These are phyloP conservation scores for Alternaria atra DNA, from an alignment of 2,329 filamentous ascomycete species.

Conservation along the genomic window DNA sequence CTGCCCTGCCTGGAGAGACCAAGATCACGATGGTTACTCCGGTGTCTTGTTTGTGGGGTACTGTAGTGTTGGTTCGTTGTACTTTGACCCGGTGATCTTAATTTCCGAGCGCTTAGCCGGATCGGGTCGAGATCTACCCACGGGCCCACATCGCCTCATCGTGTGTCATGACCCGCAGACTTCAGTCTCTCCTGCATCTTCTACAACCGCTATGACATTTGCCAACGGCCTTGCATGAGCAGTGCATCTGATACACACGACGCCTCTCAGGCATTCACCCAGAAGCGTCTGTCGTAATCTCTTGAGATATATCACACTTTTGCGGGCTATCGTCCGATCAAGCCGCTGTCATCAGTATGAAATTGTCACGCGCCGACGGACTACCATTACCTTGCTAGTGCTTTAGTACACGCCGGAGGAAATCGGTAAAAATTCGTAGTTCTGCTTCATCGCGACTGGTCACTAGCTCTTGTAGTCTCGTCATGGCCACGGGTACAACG, in stretches of 20 bases:
- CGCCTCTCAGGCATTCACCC: too few species aligned
- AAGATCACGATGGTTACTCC: background rate
- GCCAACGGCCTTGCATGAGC: background rate
- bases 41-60: constrained; percentile 6
- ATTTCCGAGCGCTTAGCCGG: background rate
- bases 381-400: background rate
- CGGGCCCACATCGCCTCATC: constrained; percentile 1
- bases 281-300: too few species aligned
- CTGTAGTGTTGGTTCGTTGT: background rate
- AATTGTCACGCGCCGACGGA: background rate
- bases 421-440: background rate
- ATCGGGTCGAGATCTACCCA: constrained; percentile 1
- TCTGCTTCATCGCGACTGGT: background rate
- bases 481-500: background rate
- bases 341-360: background rate
- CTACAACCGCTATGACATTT: background rate
- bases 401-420: background rate
- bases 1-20: background rate
- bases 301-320: too few species aligned
- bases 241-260: too few species aligned
- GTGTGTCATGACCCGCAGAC: constrained; percentile 2
- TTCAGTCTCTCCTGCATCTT: background rate
- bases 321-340: background rate
- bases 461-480: background rate
- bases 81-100: constrained; percentile 6